Base-by-base conservation (phyloP, 306 rosid species). In the Cucurbita ficifolia region DNA sequence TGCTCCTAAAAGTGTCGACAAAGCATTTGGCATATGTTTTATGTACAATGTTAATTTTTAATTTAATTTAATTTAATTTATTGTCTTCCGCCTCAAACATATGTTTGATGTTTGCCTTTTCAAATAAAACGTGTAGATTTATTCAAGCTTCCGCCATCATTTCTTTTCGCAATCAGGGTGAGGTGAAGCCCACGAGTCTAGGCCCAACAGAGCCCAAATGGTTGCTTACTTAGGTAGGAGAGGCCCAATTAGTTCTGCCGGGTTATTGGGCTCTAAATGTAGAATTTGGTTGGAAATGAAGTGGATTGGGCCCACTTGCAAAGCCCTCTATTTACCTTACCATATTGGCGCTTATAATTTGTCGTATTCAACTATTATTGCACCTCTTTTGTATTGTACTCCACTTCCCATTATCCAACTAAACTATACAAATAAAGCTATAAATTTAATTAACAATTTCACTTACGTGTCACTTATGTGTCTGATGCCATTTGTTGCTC, bases 1-100 rank as follows among this genome's bases (percentile, higher is more conserved):
- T 68, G 72, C 53, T 65, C 46, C 68, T 61, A 61, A 61, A 65
- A 65, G 36, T 65, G 18, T 65, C 14, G 72, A 65, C 72, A 65
- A 12, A 12, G 4, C 53, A 65, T 65, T 65, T 65, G n/a, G 5
- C 52, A 65, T 8, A 65, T 40, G 5, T 24, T 24, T 58, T 1
- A 2, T 29, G 19, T 59, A 7, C 42, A 29, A 59, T 33, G 17
- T 22, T 22, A 52, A 52, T n/a, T 2, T 5, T 60, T 14, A 2
- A 2, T 53, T 53, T n/a, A 6, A 6, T 52, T 5, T 17, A 1
- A 19, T 19, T 22, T 10, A 56, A 22, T 61, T 17, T n/a, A 40
- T 40, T 64, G 6, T 65, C 35, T 10, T 1, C 13, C 2, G 11
- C 22, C 46, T 14, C 17, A 36, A 1, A 43, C 51, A 65, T 59